A percentile compares a stretch with the other conserved stretches of the same genome.
Conservation (phyloP, 129 eudicot species). For the Calendula officinalis region DNA sequence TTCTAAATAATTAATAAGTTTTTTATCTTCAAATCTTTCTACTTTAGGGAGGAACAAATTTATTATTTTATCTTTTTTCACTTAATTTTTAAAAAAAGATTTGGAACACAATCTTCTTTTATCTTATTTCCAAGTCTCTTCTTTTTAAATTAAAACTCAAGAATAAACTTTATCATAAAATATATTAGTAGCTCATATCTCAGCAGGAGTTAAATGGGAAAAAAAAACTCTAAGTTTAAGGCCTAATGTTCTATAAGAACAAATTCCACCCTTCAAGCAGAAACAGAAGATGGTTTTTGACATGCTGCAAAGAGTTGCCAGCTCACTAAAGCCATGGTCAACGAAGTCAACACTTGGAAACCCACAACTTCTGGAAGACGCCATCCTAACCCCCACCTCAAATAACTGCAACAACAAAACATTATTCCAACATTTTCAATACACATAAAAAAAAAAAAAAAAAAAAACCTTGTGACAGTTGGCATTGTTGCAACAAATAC, state of each 20-base stretch:
- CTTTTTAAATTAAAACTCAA: too few species aligned
- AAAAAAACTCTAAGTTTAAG: background rate
- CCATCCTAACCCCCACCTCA: slow-evolving; percentile 87
- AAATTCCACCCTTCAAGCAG: slow-evolving; percentile 28
- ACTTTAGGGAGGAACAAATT: too few species aligned
- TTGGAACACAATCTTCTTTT: too few species aligned
- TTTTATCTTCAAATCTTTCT: too few species aligned
- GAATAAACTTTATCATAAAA: too few species aligned
- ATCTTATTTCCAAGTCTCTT: too few species aligned
- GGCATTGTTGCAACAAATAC: slow-evolving; percentile 97
- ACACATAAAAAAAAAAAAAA: background rate
- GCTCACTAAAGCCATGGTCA: slow-evolving; percentile 86
- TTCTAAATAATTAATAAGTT: too few species aligned
- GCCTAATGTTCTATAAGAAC: slow-evolving; percentile 31
- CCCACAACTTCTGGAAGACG: slow-evolving; percentile 88
- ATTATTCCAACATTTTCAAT: background rate
- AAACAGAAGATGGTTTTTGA: slow-evolving; percentile 65
- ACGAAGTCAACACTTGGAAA: slow-evolving; percentile 77
- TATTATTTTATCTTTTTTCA: too few species aligned
- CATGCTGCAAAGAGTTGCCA: slow-evolving; percentile 97
- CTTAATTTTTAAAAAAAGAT: too few species aligned
- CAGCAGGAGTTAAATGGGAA: too few species aligned
- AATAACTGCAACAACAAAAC: slow-evolving; percentile 54
- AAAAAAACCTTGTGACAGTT: slow-evolving; percentile 72
- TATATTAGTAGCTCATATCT: too few species aligned